phyloP scores from a whole-genome alignment of 192 early-diverging fungal genomes.

The Coemansia aciculifera region DNA sequence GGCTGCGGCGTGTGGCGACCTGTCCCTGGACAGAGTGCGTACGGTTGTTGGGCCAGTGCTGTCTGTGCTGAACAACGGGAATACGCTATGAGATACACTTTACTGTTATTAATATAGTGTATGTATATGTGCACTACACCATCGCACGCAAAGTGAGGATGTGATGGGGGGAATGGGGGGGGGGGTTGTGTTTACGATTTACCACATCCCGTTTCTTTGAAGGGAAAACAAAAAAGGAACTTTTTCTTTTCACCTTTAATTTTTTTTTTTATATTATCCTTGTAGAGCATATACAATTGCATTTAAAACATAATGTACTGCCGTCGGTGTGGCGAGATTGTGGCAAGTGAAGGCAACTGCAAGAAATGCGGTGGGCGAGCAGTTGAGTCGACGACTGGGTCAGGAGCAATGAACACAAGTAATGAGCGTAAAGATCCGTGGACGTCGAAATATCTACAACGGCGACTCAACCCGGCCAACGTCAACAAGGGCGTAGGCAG shows the following conservation, averaged over 20 bases:
- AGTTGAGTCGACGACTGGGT: constrained; percentile 35
- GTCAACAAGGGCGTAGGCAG: constrained; percentile 2
- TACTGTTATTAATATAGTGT: neutral
- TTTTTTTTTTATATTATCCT: neutral
- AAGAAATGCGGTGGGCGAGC: constrained; percentile 36
- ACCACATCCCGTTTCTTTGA: neutral
- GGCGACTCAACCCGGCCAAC: constrained; percentile 27
- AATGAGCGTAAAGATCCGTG: constrained; percentile 47
- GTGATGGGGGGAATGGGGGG: neutral
- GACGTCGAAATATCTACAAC: constrained; percentile 47
- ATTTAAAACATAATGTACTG: constrained; percentile 40
- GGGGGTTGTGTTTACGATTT: neutral
- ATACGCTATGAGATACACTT: constrained; percentile 17
- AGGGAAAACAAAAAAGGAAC: neutral
- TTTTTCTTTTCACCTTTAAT: neutral
- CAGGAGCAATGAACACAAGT: constrained; percentile 6
- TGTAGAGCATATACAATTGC: neutral
- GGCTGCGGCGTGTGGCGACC: constrained; percentile 49
- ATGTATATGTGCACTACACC: neutral
- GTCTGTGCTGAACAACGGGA: constrained; percentile 51
- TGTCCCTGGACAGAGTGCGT: constrained; percentile 51
- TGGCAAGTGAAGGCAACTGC: constrained; percentile 15
- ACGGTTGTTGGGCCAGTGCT: constrained; percentile 51
- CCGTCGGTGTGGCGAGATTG: constrained; percentile 46
- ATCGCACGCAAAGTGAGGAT: neutral